Base-by-base conservation (phyloP, 179 eudicot species). In the Patellifolia procumbens region DNA sequence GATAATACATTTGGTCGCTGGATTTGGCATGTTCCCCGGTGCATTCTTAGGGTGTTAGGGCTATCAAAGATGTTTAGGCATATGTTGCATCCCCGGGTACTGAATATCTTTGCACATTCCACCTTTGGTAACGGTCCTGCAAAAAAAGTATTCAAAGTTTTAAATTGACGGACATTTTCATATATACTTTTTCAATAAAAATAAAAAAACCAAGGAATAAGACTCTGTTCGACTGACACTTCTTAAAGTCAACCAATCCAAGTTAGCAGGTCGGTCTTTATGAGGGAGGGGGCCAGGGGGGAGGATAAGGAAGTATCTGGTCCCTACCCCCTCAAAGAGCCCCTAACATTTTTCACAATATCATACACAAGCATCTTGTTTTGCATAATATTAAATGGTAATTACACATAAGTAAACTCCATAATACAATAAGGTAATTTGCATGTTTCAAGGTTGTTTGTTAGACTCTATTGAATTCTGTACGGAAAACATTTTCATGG, bases 121-220 rank as follows among this genome's bases (percentile, higher is more conserved):
- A 79, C 91, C 86, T 95, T 95, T 43, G 99, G 99, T 76, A 91
- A 74, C 72, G 97, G 97, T 75, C 99, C 99, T 95, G 78, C 28
- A 68, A 31, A 85, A 13, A n/a, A n/a, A 35, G 56, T 17, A 16
- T 56, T 20, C 16, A 39, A 55, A 46, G 0, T 24, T 2, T 62
- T 62, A 15, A 20, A 62, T 16, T 62, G 5, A 3, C 10, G 7
- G 7, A 56, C 42, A 1, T 37, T 39, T 5, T 39, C 7, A 39
- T 39, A 39, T n/a, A 9, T 39, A 9, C 8, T 39, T 39, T 39
- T 2, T 9, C 8, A 39, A 39, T 6, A 37, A 4, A 39, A 39
- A 39, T 39, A 39, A 5, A 7, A 9, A 39, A 0, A 39, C 6
- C 9, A 39, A 39, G 43, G 8, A 39, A n/a, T n/a, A n/a, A 2